These are phyloP conservation scores for Verruconis gallopava DNA, from an alignment of 2,329 filamentous ascomycete genomes.

Conservation along the genomic window DNA sequence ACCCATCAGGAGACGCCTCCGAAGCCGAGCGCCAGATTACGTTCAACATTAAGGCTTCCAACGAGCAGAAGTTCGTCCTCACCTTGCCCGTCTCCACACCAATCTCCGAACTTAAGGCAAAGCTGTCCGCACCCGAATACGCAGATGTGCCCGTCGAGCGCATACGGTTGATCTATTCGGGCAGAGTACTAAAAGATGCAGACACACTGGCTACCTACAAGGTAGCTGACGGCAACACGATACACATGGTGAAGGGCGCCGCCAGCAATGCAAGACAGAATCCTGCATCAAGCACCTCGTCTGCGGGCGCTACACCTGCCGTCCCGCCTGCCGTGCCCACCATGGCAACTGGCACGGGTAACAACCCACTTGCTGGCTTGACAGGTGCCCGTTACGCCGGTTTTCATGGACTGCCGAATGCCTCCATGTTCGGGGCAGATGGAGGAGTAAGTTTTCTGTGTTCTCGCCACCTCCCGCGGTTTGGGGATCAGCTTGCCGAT, in stretches of 20 bases:
- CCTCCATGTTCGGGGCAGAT: slow-evolving; percentile 84
- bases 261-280: slow-evolving; percentile 64
- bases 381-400: slow-evolving; percentile 92
- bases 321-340: slow-evolving; percentile 46
- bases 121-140: slow-evolving; percentile 66
- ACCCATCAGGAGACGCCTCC: slow-evolving; percentile 11
- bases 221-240: slow-evolving; percentile 89
- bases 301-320: slow-evolving; percentile 25
- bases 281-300: slow-evolving; percentile 31
- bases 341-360: slow-evolving; percentile 64
- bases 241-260: slow-evolving; percentile 93
- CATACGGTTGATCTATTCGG: slow-evolving; percentile 94
- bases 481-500: not conserved
- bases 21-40: slow-evolving; percentile 64
- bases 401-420: slow-evolving; percentile 74
- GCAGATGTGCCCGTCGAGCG: slow-evolving; percentile 79
- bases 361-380: slow-evolving; percentile 79
- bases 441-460: slow-evolving; percentile 81
- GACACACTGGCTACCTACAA: slow-evolving; percentile 79
- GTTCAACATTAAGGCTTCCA: slow-evolving; percentile 97
- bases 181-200: slow-evolving; percentile 88
- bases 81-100: slow-evolving; percentile 66
- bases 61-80: slow-evolving; percentile 70
- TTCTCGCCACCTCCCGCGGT: too few species aligned
- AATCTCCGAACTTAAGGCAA: slow-evolving; percentile 77